Conservation (phyloP, 1,284 basidiomycete species). For the Entoloma clypeatum region DNA sequence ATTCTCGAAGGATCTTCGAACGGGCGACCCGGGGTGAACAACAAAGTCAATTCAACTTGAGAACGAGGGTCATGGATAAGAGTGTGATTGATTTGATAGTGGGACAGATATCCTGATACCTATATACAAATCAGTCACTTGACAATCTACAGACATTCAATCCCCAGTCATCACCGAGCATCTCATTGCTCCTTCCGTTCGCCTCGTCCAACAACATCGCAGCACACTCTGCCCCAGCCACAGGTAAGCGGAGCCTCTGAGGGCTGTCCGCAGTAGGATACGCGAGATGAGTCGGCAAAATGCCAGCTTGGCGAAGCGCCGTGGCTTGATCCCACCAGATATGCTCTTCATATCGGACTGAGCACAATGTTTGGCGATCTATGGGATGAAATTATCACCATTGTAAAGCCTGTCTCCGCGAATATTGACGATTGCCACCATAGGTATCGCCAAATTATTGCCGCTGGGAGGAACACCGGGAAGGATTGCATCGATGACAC, state of each 20-base stretch:
- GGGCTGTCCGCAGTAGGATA: slow-evolving; percentile 22
- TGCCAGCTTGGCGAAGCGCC: slow-evolving; percentile 37
- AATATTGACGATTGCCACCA: slow-evolving; percentile 54
- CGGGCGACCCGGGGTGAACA: no score
- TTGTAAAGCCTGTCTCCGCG: slow-evolving; percentile 51
- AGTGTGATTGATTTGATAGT: no score
- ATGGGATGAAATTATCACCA: slow-evolving; percentile 25
- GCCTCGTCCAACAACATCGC: slow-evolving; percentile 38
- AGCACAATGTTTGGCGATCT: background rate
- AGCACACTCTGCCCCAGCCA: slow-evolving; percentile 38
- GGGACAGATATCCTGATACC: no score
- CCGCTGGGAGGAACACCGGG: slow-evolving; percentile 50
- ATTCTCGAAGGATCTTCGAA: no score
- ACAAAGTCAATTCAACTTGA: no score
- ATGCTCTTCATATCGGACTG: slow-evolving; percentile 31
- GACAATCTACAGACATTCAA: slow-evolving; percentile 12
- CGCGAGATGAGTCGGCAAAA: slow-evolving; percentile 37
- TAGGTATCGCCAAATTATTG: slow-evolving; percentile 45
- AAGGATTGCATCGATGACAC: slow-evolving; percentile 43
- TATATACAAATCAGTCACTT: no score
- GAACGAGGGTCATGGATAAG: no score
- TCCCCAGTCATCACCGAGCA: slow-evolving; percentile 38
- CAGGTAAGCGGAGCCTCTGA: slow-evolving; percentile 36
- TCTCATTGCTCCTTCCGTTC: slow-evolving; percentile 38
- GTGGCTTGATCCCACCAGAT: slow-evolving; percentile 51